Base-by-base conservation (phyloP, 1,139 yeast species). In the Candida freyschussii region DNA sequence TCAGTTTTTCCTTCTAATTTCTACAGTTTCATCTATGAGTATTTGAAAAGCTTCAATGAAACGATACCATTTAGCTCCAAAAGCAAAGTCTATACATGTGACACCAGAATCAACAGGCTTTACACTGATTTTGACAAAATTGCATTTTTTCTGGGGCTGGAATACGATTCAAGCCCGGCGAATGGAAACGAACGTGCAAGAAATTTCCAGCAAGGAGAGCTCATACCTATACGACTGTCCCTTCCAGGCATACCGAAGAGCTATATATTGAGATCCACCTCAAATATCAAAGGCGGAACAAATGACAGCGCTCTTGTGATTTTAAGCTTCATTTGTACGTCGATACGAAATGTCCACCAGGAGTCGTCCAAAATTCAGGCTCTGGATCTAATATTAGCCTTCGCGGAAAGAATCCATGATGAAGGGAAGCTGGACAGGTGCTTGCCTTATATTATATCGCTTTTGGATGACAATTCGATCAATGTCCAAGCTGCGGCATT, bases 361-460 rank as follows among this genome's bases (percentile, higher is more conserved):
- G 78, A 86, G 0, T 56, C 71, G 0, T 74, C 80, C 18, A 71
- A 86, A 45, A 56, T 81, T 5, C 74, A 75, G 48, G 93, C 91
- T 0, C 69, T 94, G 45, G 93, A 87, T 48, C 57, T 89, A 35
- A 69, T 91, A 3, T 55, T 86, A 10, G 86, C 86, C 1, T 63
- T 91, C 12, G 75, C 93, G 1, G 95, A 85, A 51, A 70, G 77
- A 39, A 65, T 86, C 3, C 73, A 75, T 25, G 97, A 91, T 52
- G 95, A 84, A 37, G 80, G 80, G 14, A 89, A 87, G 51, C 63
- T 91, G 28, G 97, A 91, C 54, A 62, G 96, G 28, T 77, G 91
- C 20, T 55, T 91, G 15, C 97, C 99, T 0, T 85, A 80, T 51
- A 58, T 91, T 21, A 71, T 84, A 21, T 54, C 69, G 7, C 61